These are phyloP conservation scores for Nymphaea colorata DNA, from an alignment of 164 flowering plant species.

Conservation along the genomic window DNA sequence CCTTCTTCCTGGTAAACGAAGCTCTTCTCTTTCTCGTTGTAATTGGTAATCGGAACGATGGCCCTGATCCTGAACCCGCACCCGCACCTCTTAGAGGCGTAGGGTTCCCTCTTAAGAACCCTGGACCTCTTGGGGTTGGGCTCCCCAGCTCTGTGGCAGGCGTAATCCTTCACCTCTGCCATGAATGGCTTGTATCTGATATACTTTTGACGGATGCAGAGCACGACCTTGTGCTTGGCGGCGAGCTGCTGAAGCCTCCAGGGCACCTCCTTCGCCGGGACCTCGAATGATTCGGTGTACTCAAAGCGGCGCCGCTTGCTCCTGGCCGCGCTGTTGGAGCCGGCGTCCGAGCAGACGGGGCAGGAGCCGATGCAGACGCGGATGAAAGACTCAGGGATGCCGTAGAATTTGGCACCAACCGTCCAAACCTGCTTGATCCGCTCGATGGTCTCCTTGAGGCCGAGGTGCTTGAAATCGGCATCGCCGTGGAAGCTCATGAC, in stretches of 20 bases:
- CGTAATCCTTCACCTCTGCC: slow-evolving; percentile 99
- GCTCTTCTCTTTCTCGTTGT: slow-evolving; percentile 92
- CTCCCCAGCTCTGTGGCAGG: slow-evolving; percentile 95
- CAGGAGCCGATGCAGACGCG: slow-evolving; percentile 79
- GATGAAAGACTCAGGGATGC: slow-evolving; percentile 88
- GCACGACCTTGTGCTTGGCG: slow-evolving; percentile 87
- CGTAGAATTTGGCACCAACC: slow-evolving; percentile 93
- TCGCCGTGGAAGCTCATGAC: slow-evolving; percentile 65
- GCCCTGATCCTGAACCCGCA: slow-evolving; percentile 97
- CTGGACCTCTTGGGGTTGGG: slow-evolving; percentile 69
- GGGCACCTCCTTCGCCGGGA: slow-evolving; percentile 88
- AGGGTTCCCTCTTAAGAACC: slow-evolving; percentile 85
- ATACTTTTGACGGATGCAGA: slow-evolving; percentile 95
- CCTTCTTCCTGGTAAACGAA: slow-evolving; percentile 97
- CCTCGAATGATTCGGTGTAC: slow-evolving; percentile 91
- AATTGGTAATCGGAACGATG: slow-evolving; percentile 84
- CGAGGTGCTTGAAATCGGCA: slow-evolving; percentile 69
- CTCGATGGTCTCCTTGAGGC: slow-evolving; percentile 77
- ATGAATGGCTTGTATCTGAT: slow-evolving; percentile 94
- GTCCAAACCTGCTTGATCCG: slow-evolving; percentile 93
- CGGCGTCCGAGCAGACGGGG: slow-evolving; percentile 45
- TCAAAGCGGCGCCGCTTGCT: slow-evolving; percentile 74
- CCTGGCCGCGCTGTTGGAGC: slow-evolving; percentile 13
- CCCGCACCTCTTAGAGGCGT: slow-evolving; percentile 90
- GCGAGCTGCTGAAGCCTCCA: slow-evolving; percentile 69